Evolutionary conservation across 805 yeast species (phyloP).

Genomic region (Wickerhamiella alocasiicola): DNA sequence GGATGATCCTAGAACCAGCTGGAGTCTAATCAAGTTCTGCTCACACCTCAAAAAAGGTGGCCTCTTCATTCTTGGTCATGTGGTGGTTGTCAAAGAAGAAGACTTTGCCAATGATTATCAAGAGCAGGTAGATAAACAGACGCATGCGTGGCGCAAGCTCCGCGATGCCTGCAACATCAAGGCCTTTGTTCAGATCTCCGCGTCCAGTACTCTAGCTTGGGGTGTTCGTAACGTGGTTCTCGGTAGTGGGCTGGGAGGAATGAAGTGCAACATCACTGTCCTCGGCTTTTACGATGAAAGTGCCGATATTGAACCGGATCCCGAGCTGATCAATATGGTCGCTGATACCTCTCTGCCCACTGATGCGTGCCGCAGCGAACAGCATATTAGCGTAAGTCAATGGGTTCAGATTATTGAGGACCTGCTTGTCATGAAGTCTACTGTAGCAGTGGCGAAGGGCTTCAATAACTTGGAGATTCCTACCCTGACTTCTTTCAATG

Average conservation of each 20-base stretch:
- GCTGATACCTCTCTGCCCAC: constrained; percentile 53
- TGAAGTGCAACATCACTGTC: constrained; percentile 93
- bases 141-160: constrained; percentile 69
- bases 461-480: constrained; percentile 63
- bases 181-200: constrained; percentile 86
- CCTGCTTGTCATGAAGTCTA: constrained; percentile 71
- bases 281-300: constrained; percentile 70
- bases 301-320: not conserved
- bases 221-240: constrained; percentile 85
- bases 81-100: constrained; percentile 46
- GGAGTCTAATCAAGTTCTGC: constrained; percentile 87
- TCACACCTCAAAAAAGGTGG: constrained; percentile 95
- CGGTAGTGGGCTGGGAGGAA: constrained; percentile 96
- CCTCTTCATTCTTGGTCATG: constrained; percentile 83
- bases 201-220: constrained; percentile 84
- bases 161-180: constrained; percentile 69
- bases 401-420: constrained; percentile 95
- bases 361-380: constrained; percentile 60
- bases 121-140: constrained; percentile 63
- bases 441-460: constrained; percentile 89
- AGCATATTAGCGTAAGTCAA: constrained; percentile 54
- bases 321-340: constrained; percentile 15
- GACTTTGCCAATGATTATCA: constrained; percentile 50
- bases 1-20: constrained; percentile 82
- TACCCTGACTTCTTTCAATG: constrained; percentile 15